Conservation (phyloP, 2,329 filamentous ascomycete genomes). For the Botryotinia globosa region DNA sequence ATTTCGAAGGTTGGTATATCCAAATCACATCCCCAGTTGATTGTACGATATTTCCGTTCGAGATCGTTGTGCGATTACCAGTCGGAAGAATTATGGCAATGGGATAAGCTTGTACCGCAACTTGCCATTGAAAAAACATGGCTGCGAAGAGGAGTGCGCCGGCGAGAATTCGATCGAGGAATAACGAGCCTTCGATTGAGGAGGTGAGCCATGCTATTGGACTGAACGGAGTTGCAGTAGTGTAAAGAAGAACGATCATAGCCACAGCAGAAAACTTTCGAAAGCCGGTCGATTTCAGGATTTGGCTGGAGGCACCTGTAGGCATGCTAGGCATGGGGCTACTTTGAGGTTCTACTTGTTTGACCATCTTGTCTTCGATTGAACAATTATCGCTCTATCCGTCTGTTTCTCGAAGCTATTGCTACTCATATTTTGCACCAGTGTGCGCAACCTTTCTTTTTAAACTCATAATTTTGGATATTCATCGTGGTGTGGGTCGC, state of each 20-base stretch:
- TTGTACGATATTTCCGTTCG: constrained; percentile 5
- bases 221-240: constrained; percentile 27
- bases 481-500: background rate
- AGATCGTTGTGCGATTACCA: constrained; percentile 3
- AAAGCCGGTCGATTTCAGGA: constrained; percentile 7
- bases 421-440: background rate
- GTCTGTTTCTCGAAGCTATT: background rate
- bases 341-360: constrained; percentile 14
- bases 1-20: constrained; percentile 27
- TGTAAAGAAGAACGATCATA: constrained; percentile 23
- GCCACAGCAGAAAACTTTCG: constrained; percentile 11
- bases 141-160: constrained; percentile 27
- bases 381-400: background rate
- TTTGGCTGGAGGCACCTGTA: background rate
- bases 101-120: constrained; percentile 25
- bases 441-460: background rate
- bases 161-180: constrained; percentile 28
- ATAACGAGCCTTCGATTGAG: constrained; percentile 19
- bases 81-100: constrained; percentile 14
- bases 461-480: background rate
- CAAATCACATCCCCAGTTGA: constrained; percentile 17
- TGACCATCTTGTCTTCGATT: constrained; percentile 8
- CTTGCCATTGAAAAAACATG: constrained; percentile 29
- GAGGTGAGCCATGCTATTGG: constrained; percentile 28
- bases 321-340: constrained; percentile 11